phyloP scores from a whole-genome alignment of 1,284 basidiomycete species.

The Cutaneotrichosporon sp. region DNA sequence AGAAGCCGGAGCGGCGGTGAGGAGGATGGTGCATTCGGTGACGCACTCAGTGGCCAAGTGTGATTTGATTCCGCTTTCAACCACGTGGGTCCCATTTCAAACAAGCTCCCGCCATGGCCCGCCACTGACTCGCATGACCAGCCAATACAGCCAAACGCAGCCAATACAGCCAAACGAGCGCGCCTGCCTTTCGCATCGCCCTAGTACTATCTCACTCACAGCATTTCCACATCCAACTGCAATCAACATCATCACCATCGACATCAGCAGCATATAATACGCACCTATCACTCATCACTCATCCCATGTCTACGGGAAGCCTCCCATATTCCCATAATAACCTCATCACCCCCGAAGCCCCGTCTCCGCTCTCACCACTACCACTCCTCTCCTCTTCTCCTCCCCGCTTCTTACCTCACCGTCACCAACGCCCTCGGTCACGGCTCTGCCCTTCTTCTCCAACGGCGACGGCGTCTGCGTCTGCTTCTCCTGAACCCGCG shows the following conservation, averaged over 20 bases:
- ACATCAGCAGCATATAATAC: no score
- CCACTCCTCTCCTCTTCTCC: conserved; percentile 2
- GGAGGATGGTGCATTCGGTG: no score
- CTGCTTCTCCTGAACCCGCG: background rate
- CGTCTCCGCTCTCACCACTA: conserved; percentile 1
- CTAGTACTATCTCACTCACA: no score
- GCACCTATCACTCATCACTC: background rate
- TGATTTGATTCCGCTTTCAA: no score
- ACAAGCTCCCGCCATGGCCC: no score
- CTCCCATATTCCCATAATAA: background rate
- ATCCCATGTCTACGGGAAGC: background rate
- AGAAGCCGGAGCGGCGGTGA: no score
- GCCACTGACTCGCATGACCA: no score
- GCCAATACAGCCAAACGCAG: no score
- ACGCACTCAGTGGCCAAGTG: no score
- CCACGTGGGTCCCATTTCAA: no score
- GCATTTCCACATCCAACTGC: background rate
- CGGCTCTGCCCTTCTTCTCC: background rate
- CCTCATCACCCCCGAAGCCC: background rate
- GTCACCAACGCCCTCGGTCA: background rate
- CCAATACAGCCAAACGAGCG: background rate
- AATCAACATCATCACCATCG: background rate
- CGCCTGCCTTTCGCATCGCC: conserved; percentile 4
- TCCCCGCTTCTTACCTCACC: background rate
- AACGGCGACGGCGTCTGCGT: background rate